Evolutionary conservation across 768 basidiomycete genomes (phyloP).

Genomic region (Fistulinella prunicolor): DNA sequence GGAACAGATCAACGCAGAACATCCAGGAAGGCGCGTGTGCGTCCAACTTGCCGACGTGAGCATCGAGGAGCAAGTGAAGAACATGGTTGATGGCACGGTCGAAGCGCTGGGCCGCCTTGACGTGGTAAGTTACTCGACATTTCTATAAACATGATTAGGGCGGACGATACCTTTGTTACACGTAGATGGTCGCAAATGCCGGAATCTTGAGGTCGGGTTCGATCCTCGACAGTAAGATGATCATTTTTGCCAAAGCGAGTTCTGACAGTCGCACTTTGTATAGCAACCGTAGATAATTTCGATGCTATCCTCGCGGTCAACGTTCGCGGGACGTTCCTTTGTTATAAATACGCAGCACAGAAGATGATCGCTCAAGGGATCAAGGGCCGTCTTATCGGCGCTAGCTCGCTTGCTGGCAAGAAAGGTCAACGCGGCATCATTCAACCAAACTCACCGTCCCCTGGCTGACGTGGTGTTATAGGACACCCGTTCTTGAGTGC

Average conservation of each 20-base stretch:
- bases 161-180: constrained; percentile 1
- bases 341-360: constrained; percentile 42
- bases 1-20: constrained; percentile 13
- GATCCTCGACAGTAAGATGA: constrained; percentile 7
- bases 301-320: constrained; percentile 38
- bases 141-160: neutral
- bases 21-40: constrained; percentile 9
- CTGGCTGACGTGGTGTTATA: constrained; percentile 9
- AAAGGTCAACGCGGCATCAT: constrained; percentile 13
- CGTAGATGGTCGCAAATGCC: constrained; percentile 20
- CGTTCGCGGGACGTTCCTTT: constrained; percentile 38
- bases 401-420: constrained; percentile 36
- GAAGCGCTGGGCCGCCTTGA: constrained; percentile 30
- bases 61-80: constrained; percentile 29
- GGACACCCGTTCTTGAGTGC: constrained; percentile 29
- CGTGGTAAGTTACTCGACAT: constrained; percentile 26
- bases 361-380: constrained; percentile 44
- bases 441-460: neutral
- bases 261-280: neutral
- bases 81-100: constrained; percentile 27
- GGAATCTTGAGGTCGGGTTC: constrained; percentile 13
- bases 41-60: constrained; percentile 26
- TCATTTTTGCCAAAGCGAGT: neutral
- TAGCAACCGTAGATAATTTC: constrained; percentile 34
- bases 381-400: constrained; percentile 43